Evolutionary conservation across 2,329 filamentous ascomycete genomes (phyloP), one percentile per base, ranked within the genome.

Genomic region (Diaporthe vaccinii): DNA sequence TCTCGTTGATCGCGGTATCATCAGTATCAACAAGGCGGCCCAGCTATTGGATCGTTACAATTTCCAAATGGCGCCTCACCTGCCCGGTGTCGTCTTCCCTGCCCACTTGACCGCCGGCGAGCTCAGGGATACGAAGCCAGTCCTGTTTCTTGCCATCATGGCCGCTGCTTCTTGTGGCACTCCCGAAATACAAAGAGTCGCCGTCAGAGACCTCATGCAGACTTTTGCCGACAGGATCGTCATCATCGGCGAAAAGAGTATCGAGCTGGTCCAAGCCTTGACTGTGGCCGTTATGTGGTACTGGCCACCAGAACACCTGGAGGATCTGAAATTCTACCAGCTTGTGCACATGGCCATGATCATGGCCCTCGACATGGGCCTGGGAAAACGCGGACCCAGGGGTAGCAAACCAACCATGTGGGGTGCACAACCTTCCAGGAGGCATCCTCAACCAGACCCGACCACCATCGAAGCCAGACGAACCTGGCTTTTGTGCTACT

Each of bases 281-380:
- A 89, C 94, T 75, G 86, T 98, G 4, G 88, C 91, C 9, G 91
- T 93, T n/a, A 89, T 95, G 28, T 98, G 95, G 94, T 97, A 98
- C 82, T 92, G 92, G 82, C 94, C 95, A 22, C 95, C 95, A 0
- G 92, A 96, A 78, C 90, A 94, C 79, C 94, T 94, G 75, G 94
- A 97, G 80, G 93, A 97, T 84, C 91, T 96, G 80, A 97, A 97
- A 81, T 97, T 97, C 82, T 98, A 97, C 84, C 94, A 96, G 85
- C 89, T 97, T 78, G 91, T 95, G 61, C 94, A 98, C 82, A 91
- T 95, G 80, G 93, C 94, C 2, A 93, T 93, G 65, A 90, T 95
- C 79, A 94, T 98, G 92, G 93, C 93, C 36, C 91, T 97, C 73
- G 95, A 98, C 79, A 89, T 98, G 46, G 95, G 95, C 0, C 89